Evolutionary conservation across 495 filamentous ascomycete genomes (phyloP).

Genomic region (Neurospora sp.): DNA sequence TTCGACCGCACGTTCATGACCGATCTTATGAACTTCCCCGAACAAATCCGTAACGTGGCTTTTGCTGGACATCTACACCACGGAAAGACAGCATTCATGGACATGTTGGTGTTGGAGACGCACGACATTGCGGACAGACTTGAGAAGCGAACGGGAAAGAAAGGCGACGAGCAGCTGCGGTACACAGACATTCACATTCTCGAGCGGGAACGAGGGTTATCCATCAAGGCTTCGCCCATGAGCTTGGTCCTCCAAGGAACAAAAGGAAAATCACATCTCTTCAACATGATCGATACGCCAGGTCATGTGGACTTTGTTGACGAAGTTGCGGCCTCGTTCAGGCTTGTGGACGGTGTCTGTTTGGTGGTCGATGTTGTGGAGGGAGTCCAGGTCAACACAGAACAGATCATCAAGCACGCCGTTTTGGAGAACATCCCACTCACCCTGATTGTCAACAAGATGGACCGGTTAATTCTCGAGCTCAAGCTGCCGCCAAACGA

Average conservation of each 20-base stretch:
- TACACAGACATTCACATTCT: slow-evolving; percentile 89
- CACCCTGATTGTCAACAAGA: slow-evolving; percentile 88
- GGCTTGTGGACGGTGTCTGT: slow-evolving; percentile 84
- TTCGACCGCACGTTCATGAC: slow-evolving; percentile 86
- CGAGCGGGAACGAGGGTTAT: slow-evolving; percentile 84
- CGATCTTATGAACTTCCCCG: slow-evolving; percentile 91
- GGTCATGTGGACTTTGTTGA: slow-evolving; percentile 98
- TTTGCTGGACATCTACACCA: slow-evolving; percentile 91
- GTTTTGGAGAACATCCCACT: slow-evolving; percentile 84
- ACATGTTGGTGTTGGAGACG: slow-evolving; percentile 93
- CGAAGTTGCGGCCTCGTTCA: slow-evolving; percentile 80
- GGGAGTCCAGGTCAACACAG: slow-evolving; percentile 91
- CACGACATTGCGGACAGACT: slow-evolving; percentile 72
- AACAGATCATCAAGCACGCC: slow-evolving; percentile 93
- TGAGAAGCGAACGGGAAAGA: slow-evolving; percentile 70
- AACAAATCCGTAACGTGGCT: slow-evolving; percentile 86
- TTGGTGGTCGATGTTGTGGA: slow-evolving; percentile 97
- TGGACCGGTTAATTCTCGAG: slow-evolving; percentile 91
- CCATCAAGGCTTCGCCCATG: slow-evolving; percentile 91
- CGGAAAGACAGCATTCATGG: slow-evolving; percentile 96
- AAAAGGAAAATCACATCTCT: slow-evolving; percentile 87
- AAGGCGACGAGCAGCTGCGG: slow-evolving; percentile 79
- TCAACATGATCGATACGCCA: slow-evolving; percentile 93
- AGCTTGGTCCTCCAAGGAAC: slow-evolving; percentile 79
- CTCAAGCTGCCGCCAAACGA: slow-evolving; percentile 90